Evolutionary conservation across 2,329 filamentous ascomycete genomes (phyloP).

Genomic region (Tothia fuscella): DNA sequence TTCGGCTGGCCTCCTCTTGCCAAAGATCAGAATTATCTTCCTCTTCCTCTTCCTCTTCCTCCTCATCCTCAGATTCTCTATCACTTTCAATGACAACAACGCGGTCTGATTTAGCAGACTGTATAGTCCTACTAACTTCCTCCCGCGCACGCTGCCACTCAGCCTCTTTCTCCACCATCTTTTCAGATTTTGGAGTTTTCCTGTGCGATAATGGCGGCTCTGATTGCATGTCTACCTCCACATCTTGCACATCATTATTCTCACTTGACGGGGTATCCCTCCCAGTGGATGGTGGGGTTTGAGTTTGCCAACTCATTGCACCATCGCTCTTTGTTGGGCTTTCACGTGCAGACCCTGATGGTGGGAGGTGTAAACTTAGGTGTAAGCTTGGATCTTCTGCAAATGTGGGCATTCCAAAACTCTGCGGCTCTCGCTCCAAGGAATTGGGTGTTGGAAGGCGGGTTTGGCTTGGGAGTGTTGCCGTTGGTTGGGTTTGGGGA

Average conservation of each 20-base stretch:
- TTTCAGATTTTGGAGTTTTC: not conserved
- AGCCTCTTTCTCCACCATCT: not conserved
- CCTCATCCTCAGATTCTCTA: not conserved
- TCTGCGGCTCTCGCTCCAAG: not conserved
- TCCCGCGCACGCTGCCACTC: conserved; percentile 7
- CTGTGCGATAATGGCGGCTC: too few species aligned
- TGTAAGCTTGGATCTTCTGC: too few species aligned
- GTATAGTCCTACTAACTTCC: not conserved
- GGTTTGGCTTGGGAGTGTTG: not conserved
- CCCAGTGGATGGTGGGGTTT: conserved; percentile 1
- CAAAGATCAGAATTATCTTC: conserved; percentile 28
- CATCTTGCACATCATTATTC: not conserved
- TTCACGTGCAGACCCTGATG: not conserved
- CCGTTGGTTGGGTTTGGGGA: not conserved
- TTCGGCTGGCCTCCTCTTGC: conserved; percentile 35
- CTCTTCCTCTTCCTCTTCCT: conserved; percentile 1
- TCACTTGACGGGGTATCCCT: not conserved
- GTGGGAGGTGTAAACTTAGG: too few species aligned
- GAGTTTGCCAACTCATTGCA: conserved; percentile 4
- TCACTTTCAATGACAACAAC: conserved; percentile 9
- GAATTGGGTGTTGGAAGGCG: conserved; percentile 9
- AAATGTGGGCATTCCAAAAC: too few species aligned
- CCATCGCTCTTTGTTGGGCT: conserved; percentile 3
- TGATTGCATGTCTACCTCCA: not conserved
- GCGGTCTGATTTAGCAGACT: not conserved